Conservation (phyloP, 345 rosid species). For the Mallotus nudiflorus region DNA sequence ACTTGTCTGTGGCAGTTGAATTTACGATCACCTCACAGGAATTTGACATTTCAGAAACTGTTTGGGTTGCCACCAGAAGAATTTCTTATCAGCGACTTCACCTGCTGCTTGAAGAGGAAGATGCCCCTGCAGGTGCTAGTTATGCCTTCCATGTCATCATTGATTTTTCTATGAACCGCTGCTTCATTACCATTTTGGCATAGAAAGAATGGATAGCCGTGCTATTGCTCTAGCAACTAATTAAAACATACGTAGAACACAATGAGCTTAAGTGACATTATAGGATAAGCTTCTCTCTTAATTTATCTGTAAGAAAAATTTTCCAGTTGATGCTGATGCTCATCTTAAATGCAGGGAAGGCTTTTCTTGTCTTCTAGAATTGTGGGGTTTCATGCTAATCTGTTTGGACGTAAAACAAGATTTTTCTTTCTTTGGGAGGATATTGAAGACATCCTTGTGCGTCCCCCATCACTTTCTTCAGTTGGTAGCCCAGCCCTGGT, state of each 20-base stretch:
- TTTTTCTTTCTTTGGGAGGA: slow-evolving; percentile 92
- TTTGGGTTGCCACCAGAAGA: slow-evolving; percentile 89
- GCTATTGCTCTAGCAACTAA: neutral
- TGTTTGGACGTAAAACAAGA: slow-evolving; percentile 81
- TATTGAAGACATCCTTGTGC: slow-evolving; percentile 68
- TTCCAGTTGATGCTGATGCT: neutral
- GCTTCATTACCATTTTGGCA: neutral
- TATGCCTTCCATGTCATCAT: slow-evolving; percentile 11
- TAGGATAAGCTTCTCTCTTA: neutral
- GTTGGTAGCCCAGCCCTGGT: slow-evolving; percentile 74
- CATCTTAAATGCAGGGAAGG: slow-evolving; percentile 57
- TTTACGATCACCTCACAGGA: slow-evolving; percentile 74
- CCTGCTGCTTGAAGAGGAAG: slow-evolving; percentile 79
- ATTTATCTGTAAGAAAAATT: slow-evolving; percentile 1
- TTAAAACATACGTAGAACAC: neutral
- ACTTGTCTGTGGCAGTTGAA: slow-evolving; percentile 53
- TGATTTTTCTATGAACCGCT: neutral
- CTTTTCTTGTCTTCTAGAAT: slow-evolving; percentile 86
- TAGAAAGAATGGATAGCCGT: neutral
- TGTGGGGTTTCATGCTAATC: slow-evolving; percentile 78
- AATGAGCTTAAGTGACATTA: neutral
- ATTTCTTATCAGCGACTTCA: slow-evolving; percentile 74
- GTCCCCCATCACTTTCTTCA: slow-evolving; percentile 69
- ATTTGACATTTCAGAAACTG: slow-evolving; percentile 72
- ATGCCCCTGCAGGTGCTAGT: slow-evolving; percentile 73